phyloP scores from a whole-genome alignment of 2,329 filamentous ascomycete genomes.

The Fusarium acutatum region DNA sequence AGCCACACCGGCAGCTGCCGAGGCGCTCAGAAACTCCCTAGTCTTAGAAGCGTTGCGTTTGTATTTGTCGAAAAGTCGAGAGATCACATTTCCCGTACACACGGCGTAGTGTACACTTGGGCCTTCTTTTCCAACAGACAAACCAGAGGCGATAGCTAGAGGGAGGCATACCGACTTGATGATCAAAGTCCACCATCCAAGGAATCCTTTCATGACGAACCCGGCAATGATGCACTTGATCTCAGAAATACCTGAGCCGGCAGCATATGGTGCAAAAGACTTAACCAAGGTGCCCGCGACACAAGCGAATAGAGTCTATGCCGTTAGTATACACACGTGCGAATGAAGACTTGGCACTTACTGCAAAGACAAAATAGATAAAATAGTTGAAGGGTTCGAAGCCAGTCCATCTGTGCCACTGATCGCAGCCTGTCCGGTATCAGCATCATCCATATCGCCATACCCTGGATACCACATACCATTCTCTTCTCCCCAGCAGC shows the following conservation, averaged over 20 bases:
- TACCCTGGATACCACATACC: slow-evolving; percentile 55
- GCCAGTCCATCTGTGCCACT: slow-evolving; percentile 90
- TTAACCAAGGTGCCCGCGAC: slow-evolving; percentile 87
- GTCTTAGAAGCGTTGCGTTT: slow-evolving; percentile 91
- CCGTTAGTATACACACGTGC: slow-evolving; percentile 6
- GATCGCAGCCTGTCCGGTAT: slow-evolving; percentile 71
- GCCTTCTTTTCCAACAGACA: slow-evolving; percentile 96
- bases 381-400: slow-evolving; percentile 84
- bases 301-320: slow-evolving; percentile 78
- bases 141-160: slow-evolving; percentile 89
- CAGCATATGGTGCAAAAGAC: slow-evolving; percentile 92
- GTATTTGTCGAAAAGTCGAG: slow-evolving; percentile 91
- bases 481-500: slow-evolving; percentile 94
- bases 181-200: slow-evolving; percentile 87
- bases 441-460: background rate
- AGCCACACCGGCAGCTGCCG: slow-evolving; percentile 91
- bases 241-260: slow-evolving; percentile 95
- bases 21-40: slow-evolving; percentile 92
- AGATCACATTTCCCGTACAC: slow-evolving; percentile 96
- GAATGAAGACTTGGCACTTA: slow-evolving; percentile 49
- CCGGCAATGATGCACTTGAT: slow-evolving; percentile 99
- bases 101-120: slow-evolving; percentile 99
- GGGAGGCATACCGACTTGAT: slow-evolving; percentile 95
- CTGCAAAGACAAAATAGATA: slow-evolving; percentile 86
- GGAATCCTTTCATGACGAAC: slow-evolving; percentile 98